These are phyloP conservation scores for Polyplosphaeria fusca DNA, from an alignment of 495 filamentous ascomycete genomes.

Conservation along the genomic window DNA sequence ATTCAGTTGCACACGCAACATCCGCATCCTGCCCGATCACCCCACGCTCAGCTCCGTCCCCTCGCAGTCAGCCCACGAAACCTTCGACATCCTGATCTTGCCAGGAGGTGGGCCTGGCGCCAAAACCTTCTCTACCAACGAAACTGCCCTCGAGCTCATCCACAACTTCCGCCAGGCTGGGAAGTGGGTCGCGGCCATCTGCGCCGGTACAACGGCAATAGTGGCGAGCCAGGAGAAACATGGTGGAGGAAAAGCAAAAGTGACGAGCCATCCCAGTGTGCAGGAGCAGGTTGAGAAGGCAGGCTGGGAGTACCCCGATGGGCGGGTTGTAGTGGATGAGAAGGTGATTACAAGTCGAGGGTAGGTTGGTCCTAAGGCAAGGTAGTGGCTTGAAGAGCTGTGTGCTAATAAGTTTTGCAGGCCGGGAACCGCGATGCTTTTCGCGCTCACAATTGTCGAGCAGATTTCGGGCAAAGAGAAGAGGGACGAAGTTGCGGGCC, in stretches of 20 bases:
- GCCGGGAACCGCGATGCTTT: slow-evolving; percentile 37
- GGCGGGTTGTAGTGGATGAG: slow-evolving; percentile 35
- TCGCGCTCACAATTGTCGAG: slow-evolving; percentile 38
- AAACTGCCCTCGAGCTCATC: slow-evolving; percentile 22
- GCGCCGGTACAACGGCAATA: slow-evolving; percentile 37
- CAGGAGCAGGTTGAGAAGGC: slow-evolving; percentile 23
- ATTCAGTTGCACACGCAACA: slow-evolving; percentile 31
- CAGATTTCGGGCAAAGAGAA: slow-evolving; percentile 34
- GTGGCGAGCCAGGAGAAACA: slow-evolving; percentile 15
- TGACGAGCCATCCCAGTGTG: slow-evolving; percentile 39
- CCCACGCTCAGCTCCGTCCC: slow-evolving; percentile 11
- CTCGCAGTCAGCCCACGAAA: slow-evolving; percentile 1
- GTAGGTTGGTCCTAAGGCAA: slow-evolving; percentile 19
- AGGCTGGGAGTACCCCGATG: slow-evolving; percentile 37
- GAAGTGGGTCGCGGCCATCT: slow-evolving; percentile 33
- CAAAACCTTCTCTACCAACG: slow-evolving; percentile 23
- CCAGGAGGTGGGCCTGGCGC: slow-evolving; percentile 37
- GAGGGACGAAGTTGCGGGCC: slow-evolving; percentile 34
- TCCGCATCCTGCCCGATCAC: slow-evolving; percentile 35
- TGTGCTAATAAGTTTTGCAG: slow-evolving; percentile 23
- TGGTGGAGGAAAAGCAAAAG: slow-evolving; percentile 15
- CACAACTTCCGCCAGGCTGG: slow-evolving; percentile 16
- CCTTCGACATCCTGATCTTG: slow-evolving; percentile 34
- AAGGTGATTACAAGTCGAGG: slow-evolving; percentile 34
- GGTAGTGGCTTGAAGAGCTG: neutral